Evolutionary conservation across 2,329 filamentous ascomycete species (phyloP), one percentile per base, ranked within the genome.

Genomic region (Pyricularia pennisetigena): DNA sequence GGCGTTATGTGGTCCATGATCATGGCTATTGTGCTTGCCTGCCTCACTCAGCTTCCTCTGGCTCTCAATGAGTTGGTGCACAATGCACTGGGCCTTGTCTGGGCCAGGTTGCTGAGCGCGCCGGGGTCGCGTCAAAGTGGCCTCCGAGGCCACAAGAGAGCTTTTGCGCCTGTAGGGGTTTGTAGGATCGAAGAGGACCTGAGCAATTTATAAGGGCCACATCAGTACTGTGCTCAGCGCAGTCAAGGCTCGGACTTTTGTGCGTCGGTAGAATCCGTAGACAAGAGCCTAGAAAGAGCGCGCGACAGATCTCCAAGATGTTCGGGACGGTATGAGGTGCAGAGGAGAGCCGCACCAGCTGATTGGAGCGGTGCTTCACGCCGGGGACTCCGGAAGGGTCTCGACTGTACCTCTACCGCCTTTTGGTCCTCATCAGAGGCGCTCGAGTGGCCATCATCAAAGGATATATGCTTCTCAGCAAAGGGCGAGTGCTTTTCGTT

Each of bases 141-240:
- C 73, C 32, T 89, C 86, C 65, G 79, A 79, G 4, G 81, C 75
- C 14, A 89, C 85, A 65, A 90, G 81, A 14, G 88, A 90, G 73
- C 86, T 89, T 78, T 90, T 90, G 69, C 88, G 84, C 26, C 88
- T 85, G 72, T 89, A 87, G 0, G 83, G 82, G 71, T 85, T 88
- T 57, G 82, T 77, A 1, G 84, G 78, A 70, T 90, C 87, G 73
- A 90, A 90, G 26, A 86, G 82, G 66, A 90, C 87, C 86, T 87
- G 64, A 62, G 41, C 41, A 49, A 7, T n/a, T 49, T 49, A 49
- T 49, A 4, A 8, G 41, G 20, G 41, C 41, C 16, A 49, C 41
- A 49, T 49, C 41, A 49, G 41, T 49, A 49, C 41, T 49, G 41
- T 20, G 16, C 16, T 49, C 41, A n/a, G 41, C 41, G 41, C 41